Evolutionary conservation across 306 rosid genomes (phyloP).

Genomic region (Lablab purpureus): DNA sequence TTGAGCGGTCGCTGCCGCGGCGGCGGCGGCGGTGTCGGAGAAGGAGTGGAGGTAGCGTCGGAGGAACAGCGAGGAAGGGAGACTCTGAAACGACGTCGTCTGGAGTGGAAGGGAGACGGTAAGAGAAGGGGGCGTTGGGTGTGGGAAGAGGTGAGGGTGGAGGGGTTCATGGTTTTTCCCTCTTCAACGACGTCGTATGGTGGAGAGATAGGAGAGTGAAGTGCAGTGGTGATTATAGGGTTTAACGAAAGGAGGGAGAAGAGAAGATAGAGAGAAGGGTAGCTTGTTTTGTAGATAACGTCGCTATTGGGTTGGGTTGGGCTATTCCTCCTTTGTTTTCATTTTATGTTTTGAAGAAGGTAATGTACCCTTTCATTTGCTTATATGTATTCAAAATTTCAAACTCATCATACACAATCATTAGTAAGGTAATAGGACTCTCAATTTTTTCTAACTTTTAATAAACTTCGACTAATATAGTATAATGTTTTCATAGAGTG

Average conservation of each 20-base stretch:
- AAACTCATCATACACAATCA: no score
- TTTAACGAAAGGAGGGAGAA: slow-evolving; percentile 51
- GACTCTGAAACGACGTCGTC: slow-evolving; percentile 75
- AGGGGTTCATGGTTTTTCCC: slow-evolving; percentile 70
- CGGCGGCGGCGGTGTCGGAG: slow-evolving; percentile 40
- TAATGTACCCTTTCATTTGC: no score
- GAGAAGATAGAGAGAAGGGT: slow-evolving; percentile 33
- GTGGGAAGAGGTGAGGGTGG: slow-evolving; percentile 55
- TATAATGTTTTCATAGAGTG: no score
- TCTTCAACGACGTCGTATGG: slow-evolving; percentile 53
- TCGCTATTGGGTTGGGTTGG: slow-evolving; percentile 15
- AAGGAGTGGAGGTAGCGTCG: slow-evolving; percentile 28
- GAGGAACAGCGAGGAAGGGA: slow-evolving; percentile 67
- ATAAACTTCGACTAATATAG: no score
- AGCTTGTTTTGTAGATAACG: slow-evolving; percentile 7
- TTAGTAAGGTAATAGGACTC: no score
- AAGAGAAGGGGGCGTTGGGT: slow-evolving; percentile 49
- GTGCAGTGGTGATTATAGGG: slow-evolving; percentile 50
- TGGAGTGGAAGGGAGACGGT: slow-evolving; percentile 50
- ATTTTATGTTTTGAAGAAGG: neutral
- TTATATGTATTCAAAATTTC: no score
- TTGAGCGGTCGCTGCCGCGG: slow-evolving; percentile 53
- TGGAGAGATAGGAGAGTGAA: neutral
- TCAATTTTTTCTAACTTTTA: no score
- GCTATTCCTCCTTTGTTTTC: neutral